phyloP scores from a whole-genome alignment of 768 basidiomycete genomes.

The Boletus patriciae region DNA sequence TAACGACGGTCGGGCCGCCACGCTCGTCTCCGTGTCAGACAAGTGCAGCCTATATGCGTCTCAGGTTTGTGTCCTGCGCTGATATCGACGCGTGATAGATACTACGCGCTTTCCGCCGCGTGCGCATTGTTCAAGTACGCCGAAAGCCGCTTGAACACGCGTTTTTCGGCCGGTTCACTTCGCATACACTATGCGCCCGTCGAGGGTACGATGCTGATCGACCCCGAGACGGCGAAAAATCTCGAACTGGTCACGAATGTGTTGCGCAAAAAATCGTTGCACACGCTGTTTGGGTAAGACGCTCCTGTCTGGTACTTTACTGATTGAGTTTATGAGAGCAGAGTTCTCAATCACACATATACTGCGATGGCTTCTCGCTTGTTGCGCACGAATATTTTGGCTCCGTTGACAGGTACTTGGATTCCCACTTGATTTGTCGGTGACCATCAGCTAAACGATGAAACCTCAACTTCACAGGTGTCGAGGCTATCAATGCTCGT shows the following conservation, averaged over 20 bases:
- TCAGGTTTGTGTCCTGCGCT: neutral
- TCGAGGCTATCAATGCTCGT: conserved; percentile 70
- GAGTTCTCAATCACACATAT: conserved; percentile 75
- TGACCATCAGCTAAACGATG: neutral
- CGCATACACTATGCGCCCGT: conserved; percentile 75
- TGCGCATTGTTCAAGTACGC: conserved; percentile 87
- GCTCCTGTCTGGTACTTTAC: neutral
- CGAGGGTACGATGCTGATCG: conserved; percentile 94
- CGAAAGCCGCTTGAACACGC: conserved; percentile 65
- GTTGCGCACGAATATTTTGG: conserved; percentile 75
- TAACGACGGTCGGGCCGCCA: conserved; percentile 79
- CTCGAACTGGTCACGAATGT: conserved; percentile 87
- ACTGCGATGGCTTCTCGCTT: conserved; percentile 90
- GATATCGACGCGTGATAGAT: conserved; percentile 46
- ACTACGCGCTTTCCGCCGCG: conserved; percentile 83
- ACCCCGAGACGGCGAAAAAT: conserved; percentile 83
- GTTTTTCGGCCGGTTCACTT: conserved; percentile 68
- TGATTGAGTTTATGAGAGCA: conserved; percentile 26
- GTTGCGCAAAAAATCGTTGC: conserved; percentile 58
- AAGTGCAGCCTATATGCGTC: conserved; percentile 58
- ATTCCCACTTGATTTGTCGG: neutral
- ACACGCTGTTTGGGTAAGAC: conserved; percentile 77
- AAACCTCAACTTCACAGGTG: conserved; percentile 3
- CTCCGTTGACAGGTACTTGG: conserved; percentile 70
- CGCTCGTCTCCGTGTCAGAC: conserved; percentile 72